Evolutionary conservation across 2,329 filamentous ascomycete genomes (phyloP), one percentile per base, ranked within the genome.

Genomic region (Sporothrix globosa): DNA sequence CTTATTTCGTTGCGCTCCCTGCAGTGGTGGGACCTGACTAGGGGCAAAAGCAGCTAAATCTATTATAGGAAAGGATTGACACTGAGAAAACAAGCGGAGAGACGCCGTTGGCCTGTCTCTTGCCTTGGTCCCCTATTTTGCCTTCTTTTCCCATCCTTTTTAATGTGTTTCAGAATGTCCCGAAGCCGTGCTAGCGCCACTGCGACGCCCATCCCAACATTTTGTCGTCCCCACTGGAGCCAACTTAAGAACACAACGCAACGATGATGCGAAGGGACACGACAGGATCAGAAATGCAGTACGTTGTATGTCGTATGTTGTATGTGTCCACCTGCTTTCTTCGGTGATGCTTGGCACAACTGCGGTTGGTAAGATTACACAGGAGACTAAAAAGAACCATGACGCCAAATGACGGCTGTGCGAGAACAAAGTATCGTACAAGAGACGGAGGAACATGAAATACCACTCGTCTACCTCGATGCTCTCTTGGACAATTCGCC

Each of bases 141-240:
- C 30, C 11, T 52, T 50, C 19, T 48, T 41, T 34, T 6, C 17
- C 53, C 34, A 30, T 17, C 53, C 52, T 52, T 24, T 21, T 65
- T 66, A 69, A 65, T 19, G 70, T 69, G 70, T 71, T 71, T 71
- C 70, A 71, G 70, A 60, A 52, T 69, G 67, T 69, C 44, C 70
- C 60, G 44, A 68, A 54, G 69, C 58, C 27, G 58, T 34, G 58
- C 70, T 68, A 68, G 65, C 27, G 50, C 60, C 48, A 39, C 58
- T 44, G 58, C 58, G n/a, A 34, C n/a, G 58, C 39, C 58, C 58
- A 63, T 63, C 58, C 58, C 58, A 63, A 39, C 54, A 30, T 63
- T 63, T 44, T 60, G 10, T 24, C 19, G 11, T 41, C 54, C 30
- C 54, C 54, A 61, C 58, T 44, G n/a, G 14, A 30, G 10, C 54